Evolutionary conservation across 352 stramenopile species (phyloP), one percentile per base, ranked within the genome.

Genomic region (Phytophthora hybrid): DNA sequence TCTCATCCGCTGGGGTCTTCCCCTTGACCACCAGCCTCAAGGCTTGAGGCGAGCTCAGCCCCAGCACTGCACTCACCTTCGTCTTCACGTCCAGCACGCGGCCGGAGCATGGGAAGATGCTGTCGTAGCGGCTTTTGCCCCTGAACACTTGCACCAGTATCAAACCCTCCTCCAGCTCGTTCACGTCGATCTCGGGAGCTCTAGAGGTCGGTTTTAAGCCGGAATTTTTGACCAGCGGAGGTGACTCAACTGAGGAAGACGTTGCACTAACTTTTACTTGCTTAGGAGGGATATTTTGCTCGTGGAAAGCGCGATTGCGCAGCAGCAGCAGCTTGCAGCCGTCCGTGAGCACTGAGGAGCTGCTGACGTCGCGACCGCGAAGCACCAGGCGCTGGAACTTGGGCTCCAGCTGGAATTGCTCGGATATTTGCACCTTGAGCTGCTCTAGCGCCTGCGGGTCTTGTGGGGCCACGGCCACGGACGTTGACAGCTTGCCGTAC

Each of bases 1-100:
- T 69, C 13, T 81, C 74, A 39, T 94, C 80, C 0, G 29, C 39
- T 2, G 85, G 85, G 1, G 84, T 89, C 68, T 90, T 89, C 49
- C 85, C 87, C 41, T 92, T 91, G 47, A 94, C 59, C 41, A 94
- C 70, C 10, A 94, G 60, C 5, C 80, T 83, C 55, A 94, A 57
- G 3, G 80, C 79, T 6, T 81, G 69, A 31, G 71, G 59, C 2
- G 74, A 76, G 19, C 64, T 52, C 18, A 92, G 71, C 2, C 84
- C 82, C 59, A 91, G n/a, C 29, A 88, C 71, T 21, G 56, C 72
- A 66, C 79, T 80, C 9, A 92, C 21, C 29, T 83, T 81, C 49
- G 66, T 66, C 62, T 94, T 94, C 9, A 92, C 77, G 0, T 69
- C 54, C 14, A 85, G 41, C 31, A 94, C 59, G 1, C 61, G 71